Evolutionary conservation across 2,329 filamentous ascomycete species (phyloP), one percentile per base, ranked within the genome.

Genomic region (Cercospora janseana): DNA sequence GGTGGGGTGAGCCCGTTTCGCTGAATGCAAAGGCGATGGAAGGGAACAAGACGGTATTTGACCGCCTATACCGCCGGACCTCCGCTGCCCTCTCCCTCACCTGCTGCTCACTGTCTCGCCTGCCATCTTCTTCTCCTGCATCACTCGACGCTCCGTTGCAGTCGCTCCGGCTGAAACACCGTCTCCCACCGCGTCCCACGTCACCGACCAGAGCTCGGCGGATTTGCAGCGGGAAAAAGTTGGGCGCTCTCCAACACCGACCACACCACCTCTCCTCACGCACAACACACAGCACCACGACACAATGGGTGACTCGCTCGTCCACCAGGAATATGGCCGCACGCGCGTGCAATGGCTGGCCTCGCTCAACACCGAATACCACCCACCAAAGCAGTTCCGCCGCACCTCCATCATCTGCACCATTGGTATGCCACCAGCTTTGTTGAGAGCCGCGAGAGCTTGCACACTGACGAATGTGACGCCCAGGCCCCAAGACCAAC

Each of bases 341-440:
- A 85, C 83, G 65, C 78, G 81, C 70, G 77, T 82, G 66, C 81
- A 86, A 73, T 86, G 83, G 83, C 78, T 83, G 66, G 80, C 81
- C 69, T 78, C 82, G 72, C 87, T 98, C 69, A 86, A 96, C 78
- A 96, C 92, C 60, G 87, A 93, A 69, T 90, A 86, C 77, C 79
- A 81, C 64, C 91, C 92, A 50, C 81, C 85, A 66, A 88, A 86
- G 75, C 91, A 94, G 79, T 94, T 93, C 76, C 89, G 93, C 68
- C 86, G 93, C 63, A 95, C 92, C 58, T 95, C 91, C 69, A 98
- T 98, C 78, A 96, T 98, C 75, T 90, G 92, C 79, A 97, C 93
- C 66, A 97, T 98, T 71, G 93, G 80, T 83, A 72, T 66, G 76
- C 50, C 26, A 24, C 24, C 21, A n/a, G 24, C 42, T 15, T 12